phyloP scores from a whole-genome alignment of 257 asterid genomes.

The Capsicum chinense region DNA sequence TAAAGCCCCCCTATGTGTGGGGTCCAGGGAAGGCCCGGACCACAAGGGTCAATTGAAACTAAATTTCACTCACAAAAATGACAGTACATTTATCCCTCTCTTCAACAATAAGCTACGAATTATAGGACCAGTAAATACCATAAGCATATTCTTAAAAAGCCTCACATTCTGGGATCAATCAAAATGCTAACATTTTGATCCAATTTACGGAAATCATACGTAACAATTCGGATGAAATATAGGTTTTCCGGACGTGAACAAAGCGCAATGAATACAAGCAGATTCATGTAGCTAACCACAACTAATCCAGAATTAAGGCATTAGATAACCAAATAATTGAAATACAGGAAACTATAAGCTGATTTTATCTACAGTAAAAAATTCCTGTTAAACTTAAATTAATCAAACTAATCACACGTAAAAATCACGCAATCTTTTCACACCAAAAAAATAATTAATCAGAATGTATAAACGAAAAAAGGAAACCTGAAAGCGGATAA shows the following conservation, averaged over 20 bases:
- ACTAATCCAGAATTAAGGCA: not conserved
- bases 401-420: constrained; percentile 8
- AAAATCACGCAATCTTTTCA: not conserved
- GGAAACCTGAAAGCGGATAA: constrained; percentile 82
- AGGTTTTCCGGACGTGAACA: not conserved
- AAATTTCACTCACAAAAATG: not conserved
- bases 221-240: not conserved
- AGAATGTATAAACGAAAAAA: not conserved
- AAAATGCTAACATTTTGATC: not conserved
- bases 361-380: not conserved
- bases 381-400: not conserved
- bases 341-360: not conserved
- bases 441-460: not conserved
- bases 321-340: not conserved
- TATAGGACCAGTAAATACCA: not conserved
- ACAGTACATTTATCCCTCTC: not conserved
- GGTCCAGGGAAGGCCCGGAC: no score
- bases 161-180: not conserved
- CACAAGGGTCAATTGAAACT: not conserved
- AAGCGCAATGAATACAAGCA: not conserved
- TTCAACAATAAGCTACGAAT: not conserved
- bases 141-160: not conserved
- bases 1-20: no score
- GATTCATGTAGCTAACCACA: not conserved
- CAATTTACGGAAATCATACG: not conserved